A percentile compares a stretch with the other conserved stretches of the same genome.
These are phyloP conservation scores for Dicorynia guianensis DNA, from an alignment of 306 rosid genomes.

Conservation along the genomic window DNA sequence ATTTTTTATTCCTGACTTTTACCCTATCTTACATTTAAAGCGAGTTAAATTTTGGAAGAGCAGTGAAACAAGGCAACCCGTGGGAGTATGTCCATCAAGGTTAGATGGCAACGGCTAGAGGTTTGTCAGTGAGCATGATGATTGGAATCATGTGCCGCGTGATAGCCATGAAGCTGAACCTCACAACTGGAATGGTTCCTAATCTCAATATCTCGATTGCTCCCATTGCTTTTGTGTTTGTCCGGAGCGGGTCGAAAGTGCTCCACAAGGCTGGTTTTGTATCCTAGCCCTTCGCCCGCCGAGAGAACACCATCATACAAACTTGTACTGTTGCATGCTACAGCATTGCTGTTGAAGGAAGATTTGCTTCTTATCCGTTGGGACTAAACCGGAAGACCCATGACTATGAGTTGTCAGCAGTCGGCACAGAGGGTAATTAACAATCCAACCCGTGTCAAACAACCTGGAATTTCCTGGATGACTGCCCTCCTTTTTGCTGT, in stretches of 20 bases:
- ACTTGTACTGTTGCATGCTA: slow-evolving; percentile 93
- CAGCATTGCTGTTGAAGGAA: slow-evolving; percentile 88
- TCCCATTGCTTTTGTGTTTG: slow-evolving; percentile 72
- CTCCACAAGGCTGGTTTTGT: slow-evolving; percentile 65
- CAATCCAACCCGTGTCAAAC: slow-evolving; percentile 56
- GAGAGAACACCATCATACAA: slow-evolving; percentile 92
- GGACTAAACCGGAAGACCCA: slow-evolving; percentile 81
- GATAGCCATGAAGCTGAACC: slow-evolving; percentile 89
- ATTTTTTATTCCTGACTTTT: no score
- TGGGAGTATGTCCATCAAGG: no score
- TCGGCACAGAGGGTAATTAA: slow-evolving; percentile 70
- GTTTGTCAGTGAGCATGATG: slow-evolving; percentile 71
- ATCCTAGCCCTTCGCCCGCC: slow-evolving; percentile 82
- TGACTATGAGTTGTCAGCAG: slow-evolving; percentile 80
- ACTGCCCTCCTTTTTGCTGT: slow-evolving; percentile 74
- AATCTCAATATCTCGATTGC: slow-evolving; percentile 88
- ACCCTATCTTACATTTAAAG: no score
- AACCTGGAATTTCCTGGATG: slow-evolving; percentile 96
- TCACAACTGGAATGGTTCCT: slow-evolving; percentile 86
- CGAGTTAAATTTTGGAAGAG: no score
- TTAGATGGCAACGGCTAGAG: slow-evolving; percentile 57
- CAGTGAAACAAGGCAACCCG: no score
- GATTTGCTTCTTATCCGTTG: slow-evolving; percentile 87
- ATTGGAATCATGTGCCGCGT: slow-evolving; percentile 75
- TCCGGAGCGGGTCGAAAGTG: slow-evolving; percentile 74